Evolutionary conservation across 106 monocot species (phyloP).

Genomic region (Xerophyta viscosa): DNA sequence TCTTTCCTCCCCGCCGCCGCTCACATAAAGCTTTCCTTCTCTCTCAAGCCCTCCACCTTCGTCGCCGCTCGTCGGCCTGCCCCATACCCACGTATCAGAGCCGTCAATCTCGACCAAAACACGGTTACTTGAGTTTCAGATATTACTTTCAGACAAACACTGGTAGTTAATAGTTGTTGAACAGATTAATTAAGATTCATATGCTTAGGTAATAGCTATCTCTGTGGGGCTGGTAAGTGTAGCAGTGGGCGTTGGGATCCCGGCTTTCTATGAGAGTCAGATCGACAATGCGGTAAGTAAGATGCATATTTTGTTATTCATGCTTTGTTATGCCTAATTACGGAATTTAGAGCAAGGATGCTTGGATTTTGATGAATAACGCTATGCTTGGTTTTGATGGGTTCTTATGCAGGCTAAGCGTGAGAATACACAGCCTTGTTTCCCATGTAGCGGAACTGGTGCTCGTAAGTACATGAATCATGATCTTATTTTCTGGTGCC

Average conservation of each 20-base stretch:
- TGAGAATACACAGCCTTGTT: conserved; percentile 87
- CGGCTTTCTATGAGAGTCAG: conserved; percentile 80
- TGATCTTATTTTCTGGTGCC: no score
- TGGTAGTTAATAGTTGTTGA: no score
- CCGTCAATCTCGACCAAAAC: conserved; percentile 73
- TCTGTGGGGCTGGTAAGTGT: conserved; percentile 73
- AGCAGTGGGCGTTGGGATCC: conserved; percentile 77
- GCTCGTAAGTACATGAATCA: conserved; percentile 71
- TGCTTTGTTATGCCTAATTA: not conserved
- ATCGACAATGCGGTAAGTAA: conserved; percentile 75
- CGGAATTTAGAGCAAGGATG: no score
- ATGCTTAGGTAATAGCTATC: conserved; percentile 64
- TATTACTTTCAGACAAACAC: not conserved
- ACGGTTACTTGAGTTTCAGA: conserved; percentile 24
- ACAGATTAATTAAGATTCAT: not conserved
- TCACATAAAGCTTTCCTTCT: conserved; percentile 21
- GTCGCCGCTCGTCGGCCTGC: not conserved
- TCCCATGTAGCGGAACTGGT: conserved; percentile 87
- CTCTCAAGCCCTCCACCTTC: not conserved
- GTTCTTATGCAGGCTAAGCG: conserved; percentile 57
- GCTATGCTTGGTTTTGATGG: no score
- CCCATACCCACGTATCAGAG: conserved; percentile 45
- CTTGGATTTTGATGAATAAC: no score
- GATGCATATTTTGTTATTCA: no score
- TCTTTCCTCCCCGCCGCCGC: conserved; percentile 32